phyloP scores from a whole-genome alignment of 2,329 filamentous ascomycete genomes.

The Penicillium paneum region DNA sequence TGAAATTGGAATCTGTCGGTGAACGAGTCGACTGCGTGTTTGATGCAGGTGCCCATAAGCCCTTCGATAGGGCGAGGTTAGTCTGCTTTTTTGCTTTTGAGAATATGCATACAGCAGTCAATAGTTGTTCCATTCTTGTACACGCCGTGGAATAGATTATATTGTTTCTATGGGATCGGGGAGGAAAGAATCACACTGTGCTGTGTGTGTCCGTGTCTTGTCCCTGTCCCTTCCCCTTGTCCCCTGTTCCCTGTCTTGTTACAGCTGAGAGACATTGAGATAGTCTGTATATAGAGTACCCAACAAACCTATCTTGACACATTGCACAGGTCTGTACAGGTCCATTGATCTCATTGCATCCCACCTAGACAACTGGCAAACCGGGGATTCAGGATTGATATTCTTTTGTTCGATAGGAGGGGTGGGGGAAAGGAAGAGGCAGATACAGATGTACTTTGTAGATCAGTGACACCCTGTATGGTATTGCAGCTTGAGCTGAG shows the following conservation, averaged over 20 bases:
- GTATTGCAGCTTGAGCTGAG: background rate
- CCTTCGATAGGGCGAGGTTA: background rate
- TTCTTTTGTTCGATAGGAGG: background rate
- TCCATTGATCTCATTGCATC: background rate
- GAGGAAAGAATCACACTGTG: background rate
- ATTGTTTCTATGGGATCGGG: background rate
- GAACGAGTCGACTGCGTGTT: background rate
- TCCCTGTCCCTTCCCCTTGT: background rate
- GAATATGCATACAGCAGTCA: conserved; percentile 6
- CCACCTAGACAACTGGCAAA: background rate
- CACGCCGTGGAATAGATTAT: background rate
- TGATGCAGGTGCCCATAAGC: background rate
- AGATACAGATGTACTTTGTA: background rate
- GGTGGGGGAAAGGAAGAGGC: background rate
- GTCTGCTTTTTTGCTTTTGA: background rate
- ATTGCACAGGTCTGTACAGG: background rate
- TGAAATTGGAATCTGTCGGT: conserved; percentile 1
- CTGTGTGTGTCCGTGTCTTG: background rate
- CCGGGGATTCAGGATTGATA: background rate
- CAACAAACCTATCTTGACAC: background rate
- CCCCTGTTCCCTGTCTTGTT: background rate
- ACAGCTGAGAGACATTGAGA: conserved; percentile 2
- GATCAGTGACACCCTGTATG: background rate
- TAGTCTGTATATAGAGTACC: background rate
- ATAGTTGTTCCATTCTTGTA: conserved; percentile 1